Evolutionary conservation across 768 basidiomycete species (phyloP).

Genomic region (Megacollybia marginata): DNA sequence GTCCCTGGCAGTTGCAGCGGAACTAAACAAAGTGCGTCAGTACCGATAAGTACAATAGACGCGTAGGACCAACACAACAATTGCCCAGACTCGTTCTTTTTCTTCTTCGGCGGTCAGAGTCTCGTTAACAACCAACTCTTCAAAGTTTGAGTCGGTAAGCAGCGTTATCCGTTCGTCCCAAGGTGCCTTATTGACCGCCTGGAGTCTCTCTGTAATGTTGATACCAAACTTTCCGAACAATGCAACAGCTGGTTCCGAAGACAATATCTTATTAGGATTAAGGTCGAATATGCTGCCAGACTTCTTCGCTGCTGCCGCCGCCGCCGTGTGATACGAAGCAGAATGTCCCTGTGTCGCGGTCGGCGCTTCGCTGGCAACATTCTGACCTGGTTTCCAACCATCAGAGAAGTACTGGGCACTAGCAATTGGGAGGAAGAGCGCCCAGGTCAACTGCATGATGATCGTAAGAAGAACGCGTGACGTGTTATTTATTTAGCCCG

Average conservation of each 20-base stretch:
- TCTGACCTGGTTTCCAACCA: slow-evolving; percentile 78
- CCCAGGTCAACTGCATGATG: no score
- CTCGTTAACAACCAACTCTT: slow-evolving; percentile 67
- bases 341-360: slow-evolving; percentile 12
- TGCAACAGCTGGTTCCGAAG: slow-evolving; percentile 43
- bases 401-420: slow-evolving; percentile 70
- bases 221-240: slow-evolving; percentile 56
- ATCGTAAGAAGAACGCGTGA: no score
- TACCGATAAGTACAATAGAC: not conserved
- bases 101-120: slow-evolving; percentile 55
- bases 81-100: slow-evolving; percentile 64
- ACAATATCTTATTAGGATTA: slow-evolving; percentile 31
- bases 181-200: slow-evolving; percentile 22
- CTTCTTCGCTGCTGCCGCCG: slow-evolving; percentile 5
- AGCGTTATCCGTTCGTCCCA: slow-evolving; percentile 76
- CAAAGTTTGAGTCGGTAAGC: slow-evolving; percentile 78
- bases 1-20: slow-evolving; percentile 47
- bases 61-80: slow-evolving; percentile 55
- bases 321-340: slow-evolving; percentile 8
- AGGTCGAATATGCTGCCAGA: slow-evolving; percentile 26
- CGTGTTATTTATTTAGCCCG: no score
- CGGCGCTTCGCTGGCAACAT: slow-evolving; percentile 20
- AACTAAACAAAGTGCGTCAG: slow-evolving; percentile 25
- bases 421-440: slow-evolving; percentile 11
- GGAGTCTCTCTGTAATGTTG: slow-evolving; percentile 56